A percentile compares a stretch with the other conserved stretches of the same genome.
Conservation (phyloP, 2,329 filamentous ascomycete species). For the Cyphellophora attinorum region DNA sequence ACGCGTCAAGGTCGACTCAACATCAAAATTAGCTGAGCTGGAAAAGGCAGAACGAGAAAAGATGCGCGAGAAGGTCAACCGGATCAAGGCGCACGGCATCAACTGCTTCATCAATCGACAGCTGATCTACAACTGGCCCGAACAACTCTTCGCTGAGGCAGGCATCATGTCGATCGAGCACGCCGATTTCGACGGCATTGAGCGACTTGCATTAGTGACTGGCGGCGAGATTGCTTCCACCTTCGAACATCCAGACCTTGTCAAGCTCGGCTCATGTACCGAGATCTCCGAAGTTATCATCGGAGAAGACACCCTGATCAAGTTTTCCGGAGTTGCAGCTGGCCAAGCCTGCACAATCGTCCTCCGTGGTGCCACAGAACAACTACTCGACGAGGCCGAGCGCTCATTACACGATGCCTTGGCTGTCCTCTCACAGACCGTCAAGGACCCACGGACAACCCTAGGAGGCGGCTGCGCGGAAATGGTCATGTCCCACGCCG, state of each 20-base stretch:
- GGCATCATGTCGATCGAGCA: slow-evolving; percentile 99
- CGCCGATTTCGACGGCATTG: slow-evolving; percentile 96
- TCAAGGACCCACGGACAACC: slow-evolving; percentile 87
- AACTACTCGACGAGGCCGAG: slow-evolving; percentile 93
- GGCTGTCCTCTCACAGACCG: slow-evolving; percentile 91
- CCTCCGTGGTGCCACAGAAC: slow-evolving; percentile 88
- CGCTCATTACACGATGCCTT: slow-evolving; percentile 91
- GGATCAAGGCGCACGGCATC: slow-evolving; percentile 97
- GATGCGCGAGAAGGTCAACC: slow-evolving; percentile 99
- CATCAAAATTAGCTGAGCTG: slow-evolving; percentile 92
- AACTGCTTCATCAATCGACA: slow-evolving; percentile 99
- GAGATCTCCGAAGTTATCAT: slow-evolving; percentile 97
- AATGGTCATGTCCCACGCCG: slow-evolving; percentile 98
- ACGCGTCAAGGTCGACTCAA: slow-evolving; percentile 90
- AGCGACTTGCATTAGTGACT: slow-evolving; percentile 86
- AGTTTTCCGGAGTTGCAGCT: slow-evolving; percentile 90
- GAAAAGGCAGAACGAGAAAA: slow-evolving; percentile 98
- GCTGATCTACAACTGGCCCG: slow-evolving; percentile 99
- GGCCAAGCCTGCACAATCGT: slow-evolving; percentile 95
- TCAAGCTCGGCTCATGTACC: slow-evolving; percentile 92
- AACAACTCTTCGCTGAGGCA: slow-evolving; percentile 95
- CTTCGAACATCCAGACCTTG: slow-evolving; percentile 94
- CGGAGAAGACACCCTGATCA: slow-evolving; percentile 93
- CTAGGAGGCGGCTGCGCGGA: slow-evolving; percentile 93
- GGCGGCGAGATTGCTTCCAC: slow-evolving; percentile 96